These are phyloP conservation scores for Pyrenochaeta sp. DNA, from an alignment of 2,329 filamentous ascomycete genomes.

Conservation along the genomic window DNA sequence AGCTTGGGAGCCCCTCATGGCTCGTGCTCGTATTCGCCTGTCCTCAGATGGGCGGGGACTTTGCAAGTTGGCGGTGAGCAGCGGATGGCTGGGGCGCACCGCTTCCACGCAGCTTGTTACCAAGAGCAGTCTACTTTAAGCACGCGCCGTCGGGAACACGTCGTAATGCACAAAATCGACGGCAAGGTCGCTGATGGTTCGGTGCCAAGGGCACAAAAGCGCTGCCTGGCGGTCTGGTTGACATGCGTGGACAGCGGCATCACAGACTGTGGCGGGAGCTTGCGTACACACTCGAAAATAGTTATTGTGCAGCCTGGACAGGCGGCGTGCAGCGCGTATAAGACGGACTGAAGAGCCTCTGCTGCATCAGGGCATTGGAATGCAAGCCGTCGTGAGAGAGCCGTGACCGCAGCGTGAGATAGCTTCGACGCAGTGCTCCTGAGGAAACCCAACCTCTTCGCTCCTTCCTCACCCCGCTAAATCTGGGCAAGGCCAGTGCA, in stretches of 20 bases:
- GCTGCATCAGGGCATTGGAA: conserved; percentile 3
- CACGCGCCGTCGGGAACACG: conserved; percentile 27
- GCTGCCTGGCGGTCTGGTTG: conserved; percentile 40
- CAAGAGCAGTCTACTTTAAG: conserved; percentile 26
- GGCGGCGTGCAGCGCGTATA: conserved; percentile 19
- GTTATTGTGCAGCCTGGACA: conserved; percentile 37
- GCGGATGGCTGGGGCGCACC: conserved; percentile 40
- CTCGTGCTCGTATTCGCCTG: conserved; percentile 3
- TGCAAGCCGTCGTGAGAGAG: conserved; percentile 1
- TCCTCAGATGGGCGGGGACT: conserved; percentile 17
- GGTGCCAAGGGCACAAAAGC: conserved; percentile 33
- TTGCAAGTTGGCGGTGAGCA: conserved; percentile 46
- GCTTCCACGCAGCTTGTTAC: conserved; percentile 19
- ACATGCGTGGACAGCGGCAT: conserved; percentile 29
- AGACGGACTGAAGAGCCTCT: conserved; percentile 8
- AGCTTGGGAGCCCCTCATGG: conserved; percentile 1
- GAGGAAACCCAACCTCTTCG: conserved; percentile 17
- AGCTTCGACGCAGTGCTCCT: too few species aligned
- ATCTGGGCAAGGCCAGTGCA: conserved; percentile 47
- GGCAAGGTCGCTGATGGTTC: conserved; percentile 9
- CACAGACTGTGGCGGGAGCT: conserved; percentile 44
- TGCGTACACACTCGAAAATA: conserved; percentile 36
- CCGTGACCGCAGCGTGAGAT: too few species aligned
- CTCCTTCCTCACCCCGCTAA: conserved; percentile 46
- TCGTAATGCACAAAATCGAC: conserved; percentile 29